Evolutionary conservation across 345 rosid species (phyloP).

Genomic region (Salix dunnii): DNA sequence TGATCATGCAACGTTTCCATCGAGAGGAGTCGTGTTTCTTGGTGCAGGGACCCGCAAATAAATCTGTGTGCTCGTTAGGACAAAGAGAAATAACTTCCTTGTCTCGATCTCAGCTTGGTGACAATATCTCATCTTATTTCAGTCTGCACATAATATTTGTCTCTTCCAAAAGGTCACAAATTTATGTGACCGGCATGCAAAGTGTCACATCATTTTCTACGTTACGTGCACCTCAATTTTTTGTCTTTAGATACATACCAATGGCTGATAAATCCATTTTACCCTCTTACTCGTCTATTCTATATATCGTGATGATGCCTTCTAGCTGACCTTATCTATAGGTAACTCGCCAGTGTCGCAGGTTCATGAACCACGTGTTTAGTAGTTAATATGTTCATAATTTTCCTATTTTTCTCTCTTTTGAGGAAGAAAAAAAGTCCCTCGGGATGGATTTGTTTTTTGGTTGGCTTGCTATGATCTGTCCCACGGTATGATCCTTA

Average conservation of each 20-base stretch:
- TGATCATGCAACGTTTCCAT: conserved; percentile 8
- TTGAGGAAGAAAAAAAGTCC: no score
- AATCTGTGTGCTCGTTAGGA: not conserved
- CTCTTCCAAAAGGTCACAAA: not conserved
- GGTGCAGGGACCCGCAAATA: not conserved
- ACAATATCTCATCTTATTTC: not conserved
- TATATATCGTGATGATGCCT: not conserved
- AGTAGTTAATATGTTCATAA: not conserved
- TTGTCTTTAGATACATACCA: not conserved
- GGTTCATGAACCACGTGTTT: conserved; percentile 34
- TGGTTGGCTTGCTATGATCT: no score
- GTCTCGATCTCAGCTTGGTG: no score
- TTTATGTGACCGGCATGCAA: not conserved
- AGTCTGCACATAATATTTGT: conserved; percentile 8
- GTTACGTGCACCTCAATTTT: conserved; percentile 2
- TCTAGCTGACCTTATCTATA: not conserved
- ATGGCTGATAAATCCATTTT: not conserved
- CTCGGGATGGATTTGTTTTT: no score
- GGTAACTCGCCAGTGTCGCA: not conserved
- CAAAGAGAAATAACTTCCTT: not conserved
- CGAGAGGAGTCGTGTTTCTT: not conserved
- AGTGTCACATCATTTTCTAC: not conserved
- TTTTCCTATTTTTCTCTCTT: not conserved
- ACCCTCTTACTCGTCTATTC: not conserved
- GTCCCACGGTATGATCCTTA: no score